phyloP scores from a whole-genome alignment of 345 rosid species.

The Corchorus olitorius region DNA sequence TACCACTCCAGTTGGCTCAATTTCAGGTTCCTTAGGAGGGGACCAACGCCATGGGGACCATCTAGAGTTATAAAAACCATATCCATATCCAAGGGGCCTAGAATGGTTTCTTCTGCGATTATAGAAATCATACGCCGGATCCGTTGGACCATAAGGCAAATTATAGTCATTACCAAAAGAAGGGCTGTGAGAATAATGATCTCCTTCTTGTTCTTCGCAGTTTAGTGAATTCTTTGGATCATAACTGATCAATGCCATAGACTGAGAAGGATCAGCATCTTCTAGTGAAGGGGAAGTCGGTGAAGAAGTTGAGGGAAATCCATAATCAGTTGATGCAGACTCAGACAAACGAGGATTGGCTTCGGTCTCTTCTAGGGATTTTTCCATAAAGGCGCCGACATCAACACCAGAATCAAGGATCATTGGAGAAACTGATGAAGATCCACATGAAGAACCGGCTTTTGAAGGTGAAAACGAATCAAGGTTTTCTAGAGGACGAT shows the following conservation, averaged over 20 bases:
- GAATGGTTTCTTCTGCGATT: not conserved
- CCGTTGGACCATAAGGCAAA: not conserved
- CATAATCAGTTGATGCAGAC: not conserved
- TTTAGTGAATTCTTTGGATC: not conserved
- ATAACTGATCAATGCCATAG: not conserved
- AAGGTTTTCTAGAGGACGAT: not conserved
- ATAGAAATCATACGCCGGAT: not conserved
- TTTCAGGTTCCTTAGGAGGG: no score
- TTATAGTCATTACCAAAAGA: not conserved
- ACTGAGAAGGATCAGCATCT: not conserved
- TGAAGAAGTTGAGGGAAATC: not conserved
- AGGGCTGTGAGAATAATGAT: not conserved
- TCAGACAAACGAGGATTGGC: not conserved
- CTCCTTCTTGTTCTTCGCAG: not conserved
- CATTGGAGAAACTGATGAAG: not conserved
- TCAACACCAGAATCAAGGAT: not conserved
- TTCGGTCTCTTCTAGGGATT: not conserved
- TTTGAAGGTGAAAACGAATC: not conserved
- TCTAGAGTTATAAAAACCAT: not conserved
- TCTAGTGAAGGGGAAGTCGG: not conserved
- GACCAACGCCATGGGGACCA: not conserved
- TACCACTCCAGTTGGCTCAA: constrained; percentile 20
- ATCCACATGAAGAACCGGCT: not conserved
- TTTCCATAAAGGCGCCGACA: not conserved
- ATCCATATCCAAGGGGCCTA: not conserved